Percentiles rank a stretch among this genome's conserved stretches.
Conservation (phyloP, 495 filamentous ascomycete genomes). For the Barbatosphaeria neglecta region DNA sequence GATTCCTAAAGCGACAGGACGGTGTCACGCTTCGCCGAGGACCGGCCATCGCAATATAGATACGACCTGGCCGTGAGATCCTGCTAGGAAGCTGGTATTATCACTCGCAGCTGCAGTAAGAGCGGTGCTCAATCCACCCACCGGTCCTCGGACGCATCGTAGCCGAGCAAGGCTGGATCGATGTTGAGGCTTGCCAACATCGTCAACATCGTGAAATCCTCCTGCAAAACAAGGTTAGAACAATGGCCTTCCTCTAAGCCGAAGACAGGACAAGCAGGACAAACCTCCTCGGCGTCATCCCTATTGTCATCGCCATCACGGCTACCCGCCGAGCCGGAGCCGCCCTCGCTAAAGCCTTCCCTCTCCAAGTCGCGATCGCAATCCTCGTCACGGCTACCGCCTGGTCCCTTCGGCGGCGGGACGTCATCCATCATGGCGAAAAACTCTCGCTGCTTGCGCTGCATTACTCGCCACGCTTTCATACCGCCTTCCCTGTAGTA, state of each 20-base stretch:
- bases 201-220: not conserved
- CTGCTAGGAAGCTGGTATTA: too few relatives aligned
- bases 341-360: too few relatives aligned
- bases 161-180: not conserved
- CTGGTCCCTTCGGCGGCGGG: not conserved
- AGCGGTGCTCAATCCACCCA: conserved; percentile 1
- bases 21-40: too few relatives aligned
- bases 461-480: conserved; percentile 34
- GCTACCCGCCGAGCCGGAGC: too few relatives aligned
- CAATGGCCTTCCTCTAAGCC: not conserved
- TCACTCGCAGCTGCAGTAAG: too few relatives aligned
- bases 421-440: conserved; percentile 11
- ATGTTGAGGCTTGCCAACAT: not conserved
- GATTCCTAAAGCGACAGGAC: too few relatives aligned
- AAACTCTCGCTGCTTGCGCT: conserved; percentile 26
- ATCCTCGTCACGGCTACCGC: not conserved
- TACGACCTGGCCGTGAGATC: too few relatives aligned
- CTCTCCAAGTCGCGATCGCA: not conserved
- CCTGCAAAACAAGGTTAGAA: not conserved
- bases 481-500: conserved; percentile 33
- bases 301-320: not conserved
- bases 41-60: too few relatives aligned
- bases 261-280: not conserved
- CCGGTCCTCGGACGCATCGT: not conserved
- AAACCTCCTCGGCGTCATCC: not conserved